phyloP scores from a whole-genome alignment of 169 alveolate genomes.

The Eimeria necatrix region DNA sequence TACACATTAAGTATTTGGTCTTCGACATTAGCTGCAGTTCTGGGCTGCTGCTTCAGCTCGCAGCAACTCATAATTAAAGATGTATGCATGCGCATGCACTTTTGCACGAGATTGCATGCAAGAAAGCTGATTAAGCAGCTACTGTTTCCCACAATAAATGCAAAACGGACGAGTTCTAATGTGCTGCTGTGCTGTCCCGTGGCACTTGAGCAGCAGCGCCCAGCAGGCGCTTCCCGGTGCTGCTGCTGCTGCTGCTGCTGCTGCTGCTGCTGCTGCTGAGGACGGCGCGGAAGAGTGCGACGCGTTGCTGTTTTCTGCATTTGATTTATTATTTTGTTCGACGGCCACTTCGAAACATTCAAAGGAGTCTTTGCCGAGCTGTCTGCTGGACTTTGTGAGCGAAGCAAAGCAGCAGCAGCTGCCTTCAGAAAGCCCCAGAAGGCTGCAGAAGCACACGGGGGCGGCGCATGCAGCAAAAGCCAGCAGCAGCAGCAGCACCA shows the following conservation, averaged over 20 bases:
- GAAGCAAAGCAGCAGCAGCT: neutral
- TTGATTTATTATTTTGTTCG: conserved; percentile 1
- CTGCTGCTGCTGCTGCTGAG: neutral
- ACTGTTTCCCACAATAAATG: too few relatives aligned
- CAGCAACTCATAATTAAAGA: neutral
- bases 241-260: neutral
- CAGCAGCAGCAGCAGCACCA: neutral
- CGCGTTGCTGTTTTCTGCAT: conserved; percentile 29
- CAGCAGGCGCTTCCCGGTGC: too few relatives aligned
- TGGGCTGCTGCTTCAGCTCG: neutral
- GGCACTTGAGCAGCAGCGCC: too few relatives aligned
- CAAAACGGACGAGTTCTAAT: too few relatives aligned
- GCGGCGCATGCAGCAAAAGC: neutral
- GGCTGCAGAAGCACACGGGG: neutral
- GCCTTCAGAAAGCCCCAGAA: neutral
- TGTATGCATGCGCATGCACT: neutral
- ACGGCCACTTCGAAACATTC: neutral
- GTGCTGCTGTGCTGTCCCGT: too few relatives aligned
- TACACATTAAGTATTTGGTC: too few relatives aligned
- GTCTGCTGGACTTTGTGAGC: conserved; percentile 15
- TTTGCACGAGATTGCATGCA: too few relatives aligned
- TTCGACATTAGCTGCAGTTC: too few relatives aligned
- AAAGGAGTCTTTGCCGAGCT: neutral
- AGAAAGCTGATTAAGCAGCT: too few relatives aligned
- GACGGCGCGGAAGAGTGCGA: neutral